A percentile compares a stretch with the other conserved stretches of the same genome.
These are phyloP conservation scores for Hyphodiscus hymeniophilus DNA, from an alignment of 495 filamentous ascomycete genomes.

Conservation along the genomic window DNA sequence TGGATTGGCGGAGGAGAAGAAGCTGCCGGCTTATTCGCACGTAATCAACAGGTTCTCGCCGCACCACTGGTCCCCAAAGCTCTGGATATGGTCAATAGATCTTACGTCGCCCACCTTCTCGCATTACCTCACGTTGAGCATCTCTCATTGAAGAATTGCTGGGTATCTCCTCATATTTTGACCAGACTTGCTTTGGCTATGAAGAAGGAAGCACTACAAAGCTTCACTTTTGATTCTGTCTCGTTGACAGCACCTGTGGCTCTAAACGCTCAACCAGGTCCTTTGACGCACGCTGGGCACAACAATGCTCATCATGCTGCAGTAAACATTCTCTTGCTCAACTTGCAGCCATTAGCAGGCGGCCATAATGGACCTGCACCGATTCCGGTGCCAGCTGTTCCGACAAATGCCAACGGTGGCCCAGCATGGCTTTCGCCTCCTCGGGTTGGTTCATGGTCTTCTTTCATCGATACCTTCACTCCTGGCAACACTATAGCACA, in stretches of 20 bases:
- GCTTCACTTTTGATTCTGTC: slow-evolving; percentile 35
- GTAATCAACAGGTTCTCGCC: slow-evolving; percentile 42
- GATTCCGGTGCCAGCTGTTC: neutral
- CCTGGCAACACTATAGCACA: slow-evolving; percentile 26
- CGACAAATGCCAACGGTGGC: neutral
- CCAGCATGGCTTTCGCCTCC: slow-evolving; percentile 11
- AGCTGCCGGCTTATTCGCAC: slow-evolving; percentile 40
- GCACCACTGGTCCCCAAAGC: slow-evolving; percentile 36
- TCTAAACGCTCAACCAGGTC: slow-evolving; percentile 6
- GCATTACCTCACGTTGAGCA: slow-evolving; percentile 38
- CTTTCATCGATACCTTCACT: slow-evolving; percentile 33
- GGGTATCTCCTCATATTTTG: slow-evolving; percentile 34
- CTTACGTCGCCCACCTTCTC: slow-evolving; percentile 20
- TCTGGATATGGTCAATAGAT: slow-evolving; percentile 36
- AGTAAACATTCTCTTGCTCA: neutral
- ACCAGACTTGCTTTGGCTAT: slow-evolving; percentile 22
- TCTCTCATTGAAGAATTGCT: slow-evolving; percentile 50
- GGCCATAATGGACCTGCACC: neutral
- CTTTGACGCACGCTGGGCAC: neutral
- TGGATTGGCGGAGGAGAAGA: slow-evolving; percentile 51
- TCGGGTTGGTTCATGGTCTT: slow-evolving; percentile 29
- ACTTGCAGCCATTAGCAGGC: neutral
- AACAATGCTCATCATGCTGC: neutral
- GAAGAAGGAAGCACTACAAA: slow-evolving; percentile 21
- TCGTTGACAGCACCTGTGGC: slow-evolving; percentile 30